phyloP scores from a whole-genome alignment of 139 green algal genomes.

The Closterium sp. region DNA sequence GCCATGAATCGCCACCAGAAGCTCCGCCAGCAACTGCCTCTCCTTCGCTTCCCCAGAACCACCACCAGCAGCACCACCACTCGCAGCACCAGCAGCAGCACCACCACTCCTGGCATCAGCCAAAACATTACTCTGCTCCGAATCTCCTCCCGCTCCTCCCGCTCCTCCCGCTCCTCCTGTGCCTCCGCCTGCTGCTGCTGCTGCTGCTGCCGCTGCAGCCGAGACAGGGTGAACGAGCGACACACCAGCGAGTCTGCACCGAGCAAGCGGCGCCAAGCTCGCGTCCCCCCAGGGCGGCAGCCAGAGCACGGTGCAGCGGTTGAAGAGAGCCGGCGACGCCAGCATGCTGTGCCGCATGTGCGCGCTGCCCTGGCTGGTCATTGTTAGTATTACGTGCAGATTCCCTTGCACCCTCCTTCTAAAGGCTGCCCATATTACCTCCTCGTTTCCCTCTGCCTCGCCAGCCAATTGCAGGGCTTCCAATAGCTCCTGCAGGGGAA shows the following conservation, averaged over 20 bases:
- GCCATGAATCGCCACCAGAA: slow-evolving; percentile 9
- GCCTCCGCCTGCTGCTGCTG: not conserved
- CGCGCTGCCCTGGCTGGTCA: too few relatives aligned
- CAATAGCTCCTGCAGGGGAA: too few relatives aligned
- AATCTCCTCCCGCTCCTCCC: too few relatives aligned
- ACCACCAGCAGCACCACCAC: not conserved
- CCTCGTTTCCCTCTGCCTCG: too few relatives aligned
- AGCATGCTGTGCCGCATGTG: too few relatives aligned
- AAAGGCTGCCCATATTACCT: too few relatives aligned
- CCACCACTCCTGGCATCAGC: too few relatives aligned
- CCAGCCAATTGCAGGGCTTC: too few relatives aligned
- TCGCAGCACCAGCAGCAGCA: not conserved
- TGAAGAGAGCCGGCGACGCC: not conserved
- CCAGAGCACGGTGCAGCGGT: not conserved
- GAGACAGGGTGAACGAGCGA: not conserved
- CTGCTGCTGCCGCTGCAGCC: not conserved
- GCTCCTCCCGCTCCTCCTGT: not conserved
- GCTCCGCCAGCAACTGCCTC: not conserved
- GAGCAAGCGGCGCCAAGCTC: not conserved
- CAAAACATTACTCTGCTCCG: too few relatives aligned
- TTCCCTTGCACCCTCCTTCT: too few relatives aligned
- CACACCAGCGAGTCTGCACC: not conserved
- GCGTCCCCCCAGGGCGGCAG: not conserved
- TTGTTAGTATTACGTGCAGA: too few relatives aligned
- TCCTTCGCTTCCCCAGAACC: not conserved